Conservation (phyloP, 2,329 filamentous ascomycete genomes). For the Triangularia setosa region DNA sequence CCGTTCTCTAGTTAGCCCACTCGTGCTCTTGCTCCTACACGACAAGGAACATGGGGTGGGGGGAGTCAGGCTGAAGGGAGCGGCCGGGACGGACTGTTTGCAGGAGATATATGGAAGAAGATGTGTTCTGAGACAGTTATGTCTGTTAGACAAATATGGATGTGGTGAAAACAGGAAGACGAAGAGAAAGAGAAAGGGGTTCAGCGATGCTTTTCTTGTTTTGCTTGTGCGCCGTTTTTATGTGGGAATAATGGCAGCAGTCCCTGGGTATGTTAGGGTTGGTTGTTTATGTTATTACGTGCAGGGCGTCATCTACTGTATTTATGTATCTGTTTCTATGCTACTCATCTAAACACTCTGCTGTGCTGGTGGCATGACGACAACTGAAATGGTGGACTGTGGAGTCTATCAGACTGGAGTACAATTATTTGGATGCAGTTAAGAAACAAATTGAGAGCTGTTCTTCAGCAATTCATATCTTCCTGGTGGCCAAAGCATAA, state of each 20-base stretch:
- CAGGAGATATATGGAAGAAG: neutral
- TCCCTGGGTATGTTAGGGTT: neutral
- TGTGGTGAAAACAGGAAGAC: neutral
- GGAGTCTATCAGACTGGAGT: too few relatives aligned
- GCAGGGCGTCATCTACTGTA: neutral
- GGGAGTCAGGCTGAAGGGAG: neutral
- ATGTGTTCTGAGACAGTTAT: neutral
- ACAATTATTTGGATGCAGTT: too few relatives aligned
- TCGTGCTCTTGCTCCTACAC: neutral
- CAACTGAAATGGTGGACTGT: too few relatives aligned
- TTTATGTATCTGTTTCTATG: neutral
- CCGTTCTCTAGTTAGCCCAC: neutral
- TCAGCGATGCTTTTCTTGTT: neutral
- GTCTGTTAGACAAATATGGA: neutral
- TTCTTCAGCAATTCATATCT: too few relatives aligned
- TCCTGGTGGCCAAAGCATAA: too few relatives aligned
- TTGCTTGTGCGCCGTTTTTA: neutral
- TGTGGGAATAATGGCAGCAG: neutral
- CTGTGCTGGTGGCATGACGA: neutral
- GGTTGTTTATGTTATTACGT: neutral
- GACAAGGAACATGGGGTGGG: neutral
- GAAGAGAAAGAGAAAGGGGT: neutral
- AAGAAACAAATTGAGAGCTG: too few relatives aligned
- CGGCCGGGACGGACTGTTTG: neutral
- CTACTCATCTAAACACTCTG: neutral